phyloP scores from a whole-genome alignment of 164 flowering plant genomes.

The Magnolia kwangsiensis region DNA sequence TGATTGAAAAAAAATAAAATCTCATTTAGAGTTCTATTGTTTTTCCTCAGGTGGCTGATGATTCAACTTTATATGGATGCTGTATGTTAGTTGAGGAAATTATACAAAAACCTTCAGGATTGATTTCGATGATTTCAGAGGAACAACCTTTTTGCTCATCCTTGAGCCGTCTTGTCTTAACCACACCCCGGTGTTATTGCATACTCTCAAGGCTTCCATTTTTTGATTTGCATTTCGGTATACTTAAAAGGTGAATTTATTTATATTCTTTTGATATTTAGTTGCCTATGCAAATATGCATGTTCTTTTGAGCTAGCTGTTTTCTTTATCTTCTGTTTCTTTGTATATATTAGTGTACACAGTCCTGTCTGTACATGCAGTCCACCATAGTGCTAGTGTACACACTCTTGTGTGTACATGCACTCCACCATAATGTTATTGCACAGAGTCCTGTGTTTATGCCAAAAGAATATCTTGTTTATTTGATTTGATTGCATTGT shows the following conservation, averaged over 20 bases:
- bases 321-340: not conserved
- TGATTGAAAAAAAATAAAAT: not conserved
- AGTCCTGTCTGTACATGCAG: too few relatives aligned
- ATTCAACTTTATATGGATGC: slow-evolving; percentile 95
- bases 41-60: slow-evolving; percentile 77
- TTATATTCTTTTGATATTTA: not conserved
- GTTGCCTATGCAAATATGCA: not conserved
- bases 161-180: slow-evolving; percentile 62
- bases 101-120: slow-evolving; percentile 77
- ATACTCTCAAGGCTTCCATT: slow-evolving; percentile 93
- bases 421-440: too few relatives aligned
- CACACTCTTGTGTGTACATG: too few relatives aligned
- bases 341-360: not conserved
- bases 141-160: slow-evolving; percentile 40
- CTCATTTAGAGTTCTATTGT: slow-evolving; percentile 1
- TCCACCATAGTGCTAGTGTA: too few relatives aligned
- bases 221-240: slow-evolving; percentile 90
- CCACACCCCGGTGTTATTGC: slow-evolving; percentile 97
- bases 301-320: not conserved
- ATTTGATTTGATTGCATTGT: too few relatives aligned
- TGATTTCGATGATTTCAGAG: slow-evolving; percentile 72
- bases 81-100: slow-evolving; percentile 90
- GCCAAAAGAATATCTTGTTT: too few relatives aligned
- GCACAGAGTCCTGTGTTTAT: too few relatives aligned
- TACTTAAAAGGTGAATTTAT: slow-evolving; percentile 64